Conservation (phyloP, 2,329 filamentous ascomycete species). For the Sporothrix humicola region DNA sequence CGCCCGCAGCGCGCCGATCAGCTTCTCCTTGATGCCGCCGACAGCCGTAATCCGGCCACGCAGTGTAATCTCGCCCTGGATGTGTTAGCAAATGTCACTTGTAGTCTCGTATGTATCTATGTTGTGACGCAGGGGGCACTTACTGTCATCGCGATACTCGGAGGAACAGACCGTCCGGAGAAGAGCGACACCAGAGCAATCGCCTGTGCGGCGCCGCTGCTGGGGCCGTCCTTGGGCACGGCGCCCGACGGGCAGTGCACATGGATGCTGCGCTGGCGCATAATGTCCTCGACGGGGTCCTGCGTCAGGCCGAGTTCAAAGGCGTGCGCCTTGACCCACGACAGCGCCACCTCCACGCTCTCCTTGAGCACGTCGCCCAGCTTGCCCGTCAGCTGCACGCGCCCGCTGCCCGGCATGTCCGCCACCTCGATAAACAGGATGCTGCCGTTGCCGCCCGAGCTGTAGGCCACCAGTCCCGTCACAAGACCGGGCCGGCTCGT, state of each 20-base stretch:
- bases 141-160: slow-evolving; percentile 93
- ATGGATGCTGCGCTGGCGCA: slow-evolving; percentile 92
- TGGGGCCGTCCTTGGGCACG: slow-evolving; percentile 89
- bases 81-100: slow-evolving; percentile 37
- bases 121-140: slow-evolving; percentile 42
- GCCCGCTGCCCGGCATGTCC: slow-evolving; percentile 92
- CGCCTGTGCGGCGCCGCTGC: slow-evolving; percentile 90
- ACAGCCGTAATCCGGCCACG: slow-evolving; percentile 91
- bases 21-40: slow-evolving; percentile 97
- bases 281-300: slow-evolving; percentile 85
- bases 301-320: slow-evolving; percentile 85
- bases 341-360: slow-evolving; percentile 92
- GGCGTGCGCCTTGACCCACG: slow-evolving; percentile 96
- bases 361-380: slow-evolving; percentile 97
- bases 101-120: not conserved
- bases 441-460: slow-evolving; percentile 87
- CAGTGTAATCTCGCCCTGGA: slow-evolving; percentile 73
- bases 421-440: slow-evolving; percentile 99
- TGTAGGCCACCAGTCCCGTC: slow-evolving; percentile 94
- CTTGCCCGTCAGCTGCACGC: slow-evolving; percentile 94
- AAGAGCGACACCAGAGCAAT: slow-evolving; percentile 92
- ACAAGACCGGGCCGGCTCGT: slow-evolving; percentile 85
- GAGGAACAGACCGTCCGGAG: slow-evolving; percentile 81
- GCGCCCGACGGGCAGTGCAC: slow-evolving; percentile 95
- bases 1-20: slow-evolving; percentile 90